Percentiles rank a stretch among this genome's conserved stretches.
These are phyloP conservation scores for Neurospora sp. DNA, from an alignment of 495 filamentous ascomycete genomes.

Conservation along the genomic window DNA sequence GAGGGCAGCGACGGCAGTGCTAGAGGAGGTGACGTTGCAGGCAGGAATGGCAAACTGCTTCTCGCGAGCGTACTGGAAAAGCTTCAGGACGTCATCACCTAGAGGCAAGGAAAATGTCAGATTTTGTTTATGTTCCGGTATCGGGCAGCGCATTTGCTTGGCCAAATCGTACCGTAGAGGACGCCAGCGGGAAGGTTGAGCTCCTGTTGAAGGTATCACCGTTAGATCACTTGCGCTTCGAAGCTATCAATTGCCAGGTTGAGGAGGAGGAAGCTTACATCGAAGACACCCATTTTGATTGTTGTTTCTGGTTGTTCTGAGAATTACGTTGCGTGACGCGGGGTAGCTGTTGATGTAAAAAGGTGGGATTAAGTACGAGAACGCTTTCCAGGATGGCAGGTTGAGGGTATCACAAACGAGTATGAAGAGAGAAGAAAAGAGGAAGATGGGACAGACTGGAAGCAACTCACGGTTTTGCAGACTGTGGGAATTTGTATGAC, in stretches of 20 bases:
- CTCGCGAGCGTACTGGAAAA: constrained; percentile 81
- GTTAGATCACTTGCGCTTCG: neutral
- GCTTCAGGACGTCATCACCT: constrained; percentile 71
- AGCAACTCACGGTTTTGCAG: neutral
- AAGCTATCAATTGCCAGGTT: neutral
- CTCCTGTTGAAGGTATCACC: neutral
- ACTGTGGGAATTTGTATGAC: neutral
- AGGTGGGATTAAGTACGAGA: neutral
- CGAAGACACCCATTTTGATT: constrained; percentile 6
- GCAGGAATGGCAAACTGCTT: constrained; percentile 75
- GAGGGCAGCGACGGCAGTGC: constrained; percentile 75
- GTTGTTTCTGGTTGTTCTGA: neutral
- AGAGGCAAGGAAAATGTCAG: neutral
- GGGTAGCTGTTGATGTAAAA: neutral
- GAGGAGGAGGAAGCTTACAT: neutral
- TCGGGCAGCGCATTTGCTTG: neutral
- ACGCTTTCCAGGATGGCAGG: neutral
- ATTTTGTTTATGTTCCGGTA: neutral
- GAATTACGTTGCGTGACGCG: neutral
- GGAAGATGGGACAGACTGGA: neutral
- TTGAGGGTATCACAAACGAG: neutral
- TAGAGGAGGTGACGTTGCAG: constrained; percentile 86
- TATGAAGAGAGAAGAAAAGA: neutral
- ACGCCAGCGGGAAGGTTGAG: constrained; percentile 5
- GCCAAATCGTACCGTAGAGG: constrained; percentile 3